A percentile compares a stretch with the other conserved stretches of the same genome.
Conservation (phyloP, 2,329 filamentous ascomycete species). For the Diaporthe longicolla region DNA sequence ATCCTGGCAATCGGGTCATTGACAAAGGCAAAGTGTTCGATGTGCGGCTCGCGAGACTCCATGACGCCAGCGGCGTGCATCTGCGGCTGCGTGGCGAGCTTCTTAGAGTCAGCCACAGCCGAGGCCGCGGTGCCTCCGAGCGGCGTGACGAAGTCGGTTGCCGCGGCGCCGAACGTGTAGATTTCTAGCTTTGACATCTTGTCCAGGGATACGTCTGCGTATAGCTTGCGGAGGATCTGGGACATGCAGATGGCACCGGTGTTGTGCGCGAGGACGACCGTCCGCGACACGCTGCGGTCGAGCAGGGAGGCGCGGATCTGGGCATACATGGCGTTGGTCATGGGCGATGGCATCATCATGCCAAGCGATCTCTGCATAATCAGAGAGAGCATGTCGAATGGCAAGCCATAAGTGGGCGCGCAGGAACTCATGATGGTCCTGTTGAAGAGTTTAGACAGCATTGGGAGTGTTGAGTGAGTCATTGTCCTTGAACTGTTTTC, state of each 20-base stretch:
- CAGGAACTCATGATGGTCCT: constrained; percentile 65
- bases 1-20: constrained; percentile 56
- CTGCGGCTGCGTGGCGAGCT: constrained; percentile 26
- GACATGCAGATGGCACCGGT: constrained; percentile 55
- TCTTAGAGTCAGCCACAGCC: constrained; percentile 36
- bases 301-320: constrained; percentile 55
- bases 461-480: constrained; percentile 51
- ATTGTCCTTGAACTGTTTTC: constrained; percentile 49
- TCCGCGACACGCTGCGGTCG: constrained; percentile 50
- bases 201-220: constrained; percentile 54
- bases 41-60: constrained; percentile 48
- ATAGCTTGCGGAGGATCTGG: constrained; percentile 55
- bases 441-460: constrained; percentile 54
- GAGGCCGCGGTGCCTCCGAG: constrained; percentile 46
- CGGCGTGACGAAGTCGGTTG: constrained; percentile 55
- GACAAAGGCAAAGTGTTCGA: constrained; percentile 55
- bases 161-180: constrained; percentile 60
- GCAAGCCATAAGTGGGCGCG: constrained; percentile 63
- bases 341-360: constrained; percentile 49
- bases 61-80: constrained; percentile 42
- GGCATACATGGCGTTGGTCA: constrained; percentile 52
- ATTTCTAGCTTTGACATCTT: constrained; percentile 57
- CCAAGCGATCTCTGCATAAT: constrained; percentile 50
- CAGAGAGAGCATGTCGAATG: constrained; percentile 64
- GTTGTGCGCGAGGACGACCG: constrained; percentile 58